phyloP scores from a whole-genome alignment of 345 rosid genomes.

The Gossypium thurberi region DNA sequence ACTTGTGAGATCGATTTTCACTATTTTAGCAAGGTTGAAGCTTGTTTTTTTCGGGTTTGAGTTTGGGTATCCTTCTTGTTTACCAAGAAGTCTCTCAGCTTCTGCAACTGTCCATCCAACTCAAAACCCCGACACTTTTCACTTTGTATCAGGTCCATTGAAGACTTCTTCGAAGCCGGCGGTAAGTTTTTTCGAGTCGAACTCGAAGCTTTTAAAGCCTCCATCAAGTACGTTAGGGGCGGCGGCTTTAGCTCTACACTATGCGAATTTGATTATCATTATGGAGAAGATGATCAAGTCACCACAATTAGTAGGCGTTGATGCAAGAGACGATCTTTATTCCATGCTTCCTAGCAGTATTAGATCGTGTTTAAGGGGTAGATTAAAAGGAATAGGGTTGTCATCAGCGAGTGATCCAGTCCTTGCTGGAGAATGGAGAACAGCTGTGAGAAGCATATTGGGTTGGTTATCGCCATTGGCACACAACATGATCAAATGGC shows the following conservation, averaged over 20 bases:
- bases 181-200: constrained; percentile 53
- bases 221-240: constrained; percentile 72
- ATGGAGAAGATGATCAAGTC: constrained; percentile 94
- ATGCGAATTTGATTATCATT: constrained; percentile 72
- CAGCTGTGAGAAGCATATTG: constrained; percentile 66
- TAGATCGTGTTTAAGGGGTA: constrained; percentile 46
- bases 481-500: constrained; percentile 97
- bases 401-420: constrained; percentile 60
- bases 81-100: constrained; percentile 70
- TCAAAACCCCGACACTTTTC: constrained; percentile 27
- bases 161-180: constrained; percentile 8
- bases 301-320: constrained; percentile 81
- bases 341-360: constrained; percentile 77
- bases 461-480: constrained; percentile 86
- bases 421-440: constrained; percentile 86
- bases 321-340: constrained; percentile 87
- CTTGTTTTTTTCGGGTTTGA: constrained; percentile 52
- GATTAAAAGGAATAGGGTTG: constrained; percentile 75
- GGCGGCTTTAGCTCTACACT: constrained; percentile 70
- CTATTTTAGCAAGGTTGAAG: constrained; percentile 63
- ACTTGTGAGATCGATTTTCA: constrained; percentile 59
- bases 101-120: constrained; percentile 77
- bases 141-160: constrained; percentile 40
- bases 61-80: constrained; percentile 34
- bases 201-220: constrained; percentile 56